Conservation (phyloP, 2,329 filamentous ascomycete genomes). For the Immersiporthe knoxdaviesiana region DNA sequence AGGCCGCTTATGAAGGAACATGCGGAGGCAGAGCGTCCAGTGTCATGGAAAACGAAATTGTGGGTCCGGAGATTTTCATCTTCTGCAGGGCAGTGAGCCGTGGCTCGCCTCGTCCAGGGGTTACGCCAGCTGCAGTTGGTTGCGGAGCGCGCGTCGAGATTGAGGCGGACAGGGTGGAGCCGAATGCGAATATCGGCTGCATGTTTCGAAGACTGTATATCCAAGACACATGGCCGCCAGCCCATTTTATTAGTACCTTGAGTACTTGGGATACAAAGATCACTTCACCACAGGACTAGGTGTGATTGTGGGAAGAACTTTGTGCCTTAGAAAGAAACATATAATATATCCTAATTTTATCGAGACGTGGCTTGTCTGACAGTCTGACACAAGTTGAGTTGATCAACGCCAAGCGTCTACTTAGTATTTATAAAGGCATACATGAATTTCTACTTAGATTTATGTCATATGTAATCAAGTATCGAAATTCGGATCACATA, state of each 20-base stretch:
- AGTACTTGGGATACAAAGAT: no score
- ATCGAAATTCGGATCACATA: no score
- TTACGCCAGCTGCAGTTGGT: not conserved
- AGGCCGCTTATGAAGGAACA: constrained; percentile 15
- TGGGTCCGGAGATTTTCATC: constrained; percentile 14
- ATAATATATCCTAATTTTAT: no score
- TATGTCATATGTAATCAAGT: no score
- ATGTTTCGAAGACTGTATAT: not conserved
- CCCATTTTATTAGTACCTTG: no score
- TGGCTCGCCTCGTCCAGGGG: not conserved
- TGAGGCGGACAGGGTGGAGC: not conserved
- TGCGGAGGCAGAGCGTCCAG: constrained; percentile 12
- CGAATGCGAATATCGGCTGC: not conserved
- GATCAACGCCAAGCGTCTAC: not conserved
- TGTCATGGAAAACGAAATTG: constrained; percentile 24
- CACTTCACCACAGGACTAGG: no score
- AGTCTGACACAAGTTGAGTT: not conserved
- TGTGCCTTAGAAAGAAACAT: no score
- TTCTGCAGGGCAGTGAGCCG: not conserved
- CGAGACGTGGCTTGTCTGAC: not conserved
- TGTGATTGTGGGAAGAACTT: no score
- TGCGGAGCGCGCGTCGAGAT: not conserved
- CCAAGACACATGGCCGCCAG: not conserved
- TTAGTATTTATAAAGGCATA: not conserved
- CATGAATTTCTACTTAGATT: no score